Conservation (phyloP, 805 yeast genomes). For the Ogataea neopini region DNA sequence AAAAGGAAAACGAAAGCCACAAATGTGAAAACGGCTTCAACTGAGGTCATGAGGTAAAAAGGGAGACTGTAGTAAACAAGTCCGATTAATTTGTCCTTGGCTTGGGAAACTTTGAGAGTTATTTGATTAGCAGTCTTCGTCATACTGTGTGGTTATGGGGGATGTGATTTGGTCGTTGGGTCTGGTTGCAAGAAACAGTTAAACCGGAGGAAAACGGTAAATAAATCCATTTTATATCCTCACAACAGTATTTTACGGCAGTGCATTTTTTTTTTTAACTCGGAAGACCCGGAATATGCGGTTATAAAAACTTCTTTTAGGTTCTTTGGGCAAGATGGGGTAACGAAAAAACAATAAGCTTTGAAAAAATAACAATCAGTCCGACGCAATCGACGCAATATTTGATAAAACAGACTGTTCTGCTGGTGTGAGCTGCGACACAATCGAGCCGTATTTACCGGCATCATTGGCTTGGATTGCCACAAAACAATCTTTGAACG, state of each 20-base stretch:
- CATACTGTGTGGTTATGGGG: conserved; percentile 1
- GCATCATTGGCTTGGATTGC: conserved; percentile 48
- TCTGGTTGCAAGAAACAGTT: no score
- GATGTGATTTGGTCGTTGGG: no score
- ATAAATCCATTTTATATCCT: neutral
- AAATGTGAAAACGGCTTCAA: conserved; percentile 21
- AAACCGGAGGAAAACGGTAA: neutral
- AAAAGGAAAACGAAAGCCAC: conserved; percentile 12
- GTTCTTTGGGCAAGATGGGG: neutral
- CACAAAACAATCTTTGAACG: conserved; percentile 57
- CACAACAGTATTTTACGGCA: neutral
- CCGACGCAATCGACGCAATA: conserved; percentile 12
- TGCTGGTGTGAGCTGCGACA: conserved; percentile 23
- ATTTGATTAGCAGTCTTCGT: neutral
- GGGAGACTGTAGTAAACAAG: conserved; percentile 25
- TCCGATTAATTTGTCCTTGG: conserved; percentile 10
- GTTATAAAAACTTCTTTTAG: conserved; percentile 1
- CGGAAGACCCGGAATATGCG: conserved; percentile 7
- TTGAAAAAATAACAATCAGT: neutral
- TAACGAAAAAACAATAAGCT: neutral
- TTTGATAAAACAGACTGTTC: conserved; percentile 28
- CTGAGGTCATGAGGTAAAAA: conserved; percentile 25
- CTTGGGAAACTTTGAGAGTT: conserved; percentile 1
- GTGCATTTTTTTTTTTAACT: conserved; percentile 2
- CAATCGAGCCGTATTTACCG: conserved; percentile 26